A percentile compares a stretch with the other conserved stretches of the same genome.
Evolutionary conservation across 2,329 filamentous ascomycete species (phyloP).

Genomic region (Fusarium annulatum): DNA sequence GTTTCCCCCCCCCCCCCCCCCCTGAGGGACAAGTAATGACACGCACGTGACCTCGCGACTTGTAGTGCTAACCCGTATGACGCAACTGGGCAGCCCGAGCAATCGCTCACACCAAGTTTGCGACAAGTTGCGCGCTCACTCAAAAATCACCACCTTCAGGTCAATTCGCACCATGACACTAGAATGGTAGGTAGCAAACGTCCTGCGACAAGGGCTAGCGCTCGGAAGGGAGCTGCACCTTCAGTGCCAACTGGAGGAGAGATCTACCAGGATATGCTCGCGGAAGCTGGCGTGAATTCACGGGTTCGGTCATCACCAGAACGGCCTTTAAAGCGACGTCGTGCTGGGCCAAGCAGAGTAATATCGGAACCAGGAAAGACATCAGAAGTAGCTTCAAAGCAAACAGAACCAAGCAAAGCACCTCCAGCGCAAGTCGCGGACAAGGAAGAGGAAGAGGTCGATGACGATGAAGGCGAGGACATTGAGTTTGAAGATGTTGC

Average conservation of each 20-base stretch:
- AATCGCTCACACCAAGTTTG: slow-evolving; percentile 31
- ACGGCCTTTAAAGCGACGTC: slow-evolving; percentile 55
- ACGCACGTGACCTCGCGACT: slow-evolving; percentile 36
- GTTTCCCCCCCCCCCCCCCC: too few species aligned
- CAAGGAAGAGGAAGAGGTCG: slow-evolving; percentile 15
- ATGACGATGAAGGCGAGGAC: slow-evolving; percentile 54
- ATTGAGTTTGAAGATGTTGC: slow-evolving; percentile 63
- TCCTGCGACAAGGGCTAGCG: slow-evolving; percentile 40
- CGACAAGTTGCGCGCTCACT: slow-evolving; percentile 12
- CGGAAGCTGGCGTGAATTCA: slow-evolving; percentile 57
- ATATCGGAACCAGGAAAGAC: not conserved
- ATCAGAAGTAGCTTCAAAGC: not conserved
- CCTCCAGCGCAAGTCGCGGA: not conserved
- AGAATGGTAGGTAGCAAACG: slow-evolving; percentile 50
- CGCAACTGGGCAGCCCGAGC: slow-evolving; percentile 31
- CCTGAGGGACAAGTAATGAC: too few species aligned
- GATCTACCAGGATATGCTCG: slow-evolving; percentile 62
- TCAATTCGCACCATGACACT: slow-evolving; percentile 6
- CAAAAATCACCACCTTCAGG: not conserved
- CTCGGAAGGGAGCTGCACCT: slow-evolving; percentile 22
- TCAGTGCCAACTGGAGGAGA: slow-evolving; percentile 47
- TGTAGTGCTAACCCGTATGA: slow-evolving; percentile 32
- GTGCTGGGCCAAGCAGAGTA: slow-evolving; percentile 37
- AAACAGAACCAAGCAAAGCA: not conserved
- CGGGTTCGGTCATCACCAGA: slow-evolving; percentile 47